Evolutionary conservation across 1,284 basidiomycete genomes (phyloP), one percentile per base, ranked within the genome.

Genomic region (Caloboletus inedulis): DNA sequence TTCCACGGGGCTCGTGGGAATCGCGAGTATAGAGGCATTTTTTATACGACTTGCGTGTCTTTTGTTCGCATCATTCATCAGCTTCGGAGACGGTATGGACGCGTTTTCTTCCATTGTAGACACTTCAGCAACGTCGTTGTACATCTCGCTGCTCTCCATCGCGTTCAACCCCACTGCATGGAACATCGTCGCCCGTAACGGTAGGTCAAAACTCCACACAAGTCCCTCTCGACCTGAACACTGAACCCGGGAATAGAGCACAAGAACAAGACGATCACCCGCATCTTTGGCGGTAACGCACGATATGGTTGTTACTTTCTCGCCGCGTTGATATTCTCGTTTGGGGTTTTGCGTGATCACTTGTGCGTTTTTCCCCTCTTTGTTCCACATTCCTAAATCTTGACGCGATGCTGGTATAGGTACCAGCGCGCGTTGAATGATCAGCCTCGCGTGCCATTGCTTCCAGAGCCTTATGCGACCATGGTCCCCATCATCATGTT

Each of bases 111-210:
- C 52, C 42, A 23, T 67, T 39, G 56, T 92, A 12, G 85, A 94
- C 72, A 69, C 79, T 23, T 79, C 76, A 34, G 79, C 91, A 63
- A 66, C 73, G 2, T 89, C 89, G 25, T 69, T 97, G 34, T 81
- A 78, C 66, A 58, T 89, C 23, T 84, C 84, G 1, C 59, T 89
- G 16, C 73, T 78, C 1, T 71, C 85, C 52, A 88, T 94, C 46
- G 66, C 82, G 14, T 96, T 97, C 77, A 98, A 98, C 66, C 95
- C 95, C 0, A 83, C 85, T 2, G 95, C 91, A 61, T 98, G 95
- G 96, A 98, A 98, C 73, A 85, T 94, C 56, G 85, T 95, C 33
- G 95, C 95, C 25, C 86, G 87, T 54, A 94, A 96, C 75, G 95
- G 94, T 94, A 47, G 13, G 56, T 18, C 14, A n/a, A 4, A 10